Conservation (phyloP, 306 rosid genomes). For the Boehmeria nivea region DNA sequence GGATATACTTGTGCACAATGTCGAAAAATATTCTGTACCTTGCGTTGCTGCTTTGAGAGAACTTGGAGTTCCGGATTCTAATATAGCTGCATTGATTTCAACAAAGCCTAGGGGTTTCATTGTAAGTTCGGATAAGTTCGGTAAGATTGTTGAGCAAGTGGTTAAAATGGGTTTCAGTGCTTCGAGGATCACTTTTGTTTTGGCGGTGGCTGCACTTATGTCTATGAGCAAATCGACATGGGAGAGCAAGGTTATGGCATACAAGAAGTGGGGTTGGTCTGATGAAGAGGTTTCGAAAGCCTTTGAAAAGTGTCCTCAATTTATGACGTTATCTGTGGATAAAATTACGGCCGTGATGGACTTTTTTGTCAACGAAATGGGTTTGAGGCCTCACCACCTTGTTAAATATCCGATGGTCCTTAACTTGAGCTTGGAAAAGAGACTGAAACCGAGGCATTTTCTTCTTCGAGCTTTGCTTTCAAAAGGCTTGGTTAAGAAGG, state of each 20-base stretch:
- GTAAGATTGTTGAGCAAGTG: constrained; percentile 13
- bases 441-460: constrained; percentile 36
- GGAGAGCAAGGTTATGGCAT: constrained; percentile 30
- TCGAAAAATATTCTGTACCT: background rate
- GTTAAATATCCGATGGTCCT: background rate
- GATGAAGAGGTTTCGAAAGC: constrained; percentile 32
- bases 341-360: constrained; percentile 35
- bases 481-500: constrained; percentile 22
- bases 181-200: constrained; percentile 5
- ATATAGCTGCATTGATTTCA: constrained; percentile 6
- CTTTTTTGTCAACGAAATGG: constrained; percentile 31
- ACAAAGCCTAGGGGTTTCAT: constrained; percentile 4
- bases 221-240: constrained; percentile 22
- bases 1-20: background rate
- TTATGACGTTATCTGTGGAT: constrained; percentile 25
- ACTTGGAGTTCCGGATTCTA: constrained; percentile 19
- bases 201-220: constrained; percentile 24
- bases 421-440: constrained; percentile 28
- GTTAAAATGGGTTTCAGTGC: constrained; percentile 37
- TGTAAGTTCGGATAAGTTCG: background rate
- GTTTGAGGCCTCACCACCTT: constrained; percentile 19
- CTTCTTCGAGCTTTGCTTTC: constrained; percentile 22
- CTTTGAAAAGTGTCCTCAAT: constrained; percentile 32
- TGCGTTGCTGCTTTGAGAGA: constrained; percentile 27
- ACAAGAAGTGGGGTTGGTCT: constrained; percentile 53